Percentiles rank a stretch among this genome's conserved stretches.
These are phyloP conservation scores for Biscogniauxia marginata DNA, from an alignment of 2,329 filamentous ascomycete species.

Conservation along the genomic window DNA sequence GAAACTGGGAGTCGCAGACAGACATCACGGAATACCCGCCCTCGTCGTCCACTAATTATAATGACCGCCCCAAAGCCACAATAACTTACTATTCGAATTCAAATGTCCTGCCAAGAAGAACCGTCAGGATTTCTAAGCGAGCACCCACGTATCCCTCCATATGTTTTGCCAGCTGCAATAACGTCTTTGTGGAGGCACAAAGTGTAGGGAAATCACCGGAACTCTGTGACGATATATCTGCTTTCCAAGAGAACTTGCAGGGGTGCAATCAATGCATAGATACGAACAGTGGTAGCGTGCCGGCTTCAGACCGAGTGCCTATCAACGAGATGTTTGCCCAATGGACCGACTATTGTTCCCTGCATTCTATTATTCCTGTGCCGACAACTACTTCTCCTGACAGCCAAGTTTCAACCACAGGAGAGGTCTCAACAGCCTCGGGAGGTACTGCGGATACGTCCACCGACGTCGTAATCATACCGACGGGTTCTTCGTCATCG, in stretches of 20 bases:
- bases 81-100: constrained; percentile 20
- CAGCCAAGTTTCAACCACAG: constrained; percentile 13
- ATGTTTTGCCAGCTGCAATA: constrained; percentile 56
- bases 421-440: constrained; percentile 10
- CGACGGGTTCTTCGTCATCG: constrained; percentile 9
- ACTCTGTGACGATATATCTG: constrained; percentile 45
- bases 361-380: not conserved
- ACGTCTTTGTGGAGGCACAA: constrained; percentile 46
- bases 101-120: constrained; percentile 9
- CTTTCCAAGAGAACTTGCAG: constrained; percentile 38
- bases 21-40: constrained; percentile 42
- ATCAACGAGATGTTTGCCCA: constrained; percentile 41
- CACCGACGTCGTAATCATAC: constrained; percentile 11
- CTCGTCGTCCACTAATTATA: constrained; percentile 5
- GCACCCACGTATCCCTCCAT: constrained; percentile 40
- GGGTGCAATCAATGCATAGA: constrained; percentile 45
- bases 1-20: constrained; percentile 55
- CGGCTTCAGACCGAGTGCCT: constrained; percentile 35
- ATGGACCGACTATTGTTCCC: constrained; percentile 46
- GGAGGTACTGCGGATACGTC: constrained; percentile 16
- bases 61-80: constrained; percentile 8
- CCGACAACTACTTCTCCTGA: constrained; percentile 5
- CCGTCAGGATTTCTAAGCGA: constrained; percentile 38
- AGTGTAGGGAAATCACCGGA: constrained; percentile 43
- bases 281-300: constrained; percentile 24